Percentiles rank a stretch among this genome's conserved stretches.
Conservation (phyloP, 164 flowering plant genomes). For the Annona cherimola region DNA sequence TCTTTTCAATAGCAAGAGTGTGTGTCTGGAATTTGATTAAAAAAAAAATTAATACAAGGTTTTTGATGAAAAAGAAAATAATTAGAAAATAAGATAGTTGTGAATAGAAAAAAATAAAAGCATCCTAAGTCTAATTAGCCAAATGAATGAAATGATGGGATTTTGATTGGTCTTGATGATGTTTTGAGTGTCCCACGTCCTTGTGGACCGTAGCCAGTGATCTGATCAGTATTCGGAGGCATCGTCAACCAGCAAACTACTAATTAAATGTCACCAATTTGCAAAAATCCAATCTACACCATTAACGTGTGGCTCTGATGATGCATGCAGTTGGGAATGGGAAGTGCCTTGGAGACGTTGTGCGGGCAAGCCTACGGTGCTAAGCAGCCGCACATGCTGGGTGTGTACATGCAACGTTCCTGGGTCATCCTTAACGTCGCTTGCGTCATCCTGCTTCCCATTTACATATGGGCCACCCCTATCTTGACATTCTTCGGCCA, state of each 20-base stretch:
- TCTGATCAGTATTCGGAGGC: not conserved
- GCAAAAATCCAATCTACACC: not conserved
- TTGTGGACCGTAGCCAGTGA: not conserved
- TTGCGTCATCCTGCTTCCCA: conserved; percentile 22
- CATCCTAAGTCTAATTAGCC: too few species aligned
- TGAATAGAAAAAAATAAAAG: too few species aligned
- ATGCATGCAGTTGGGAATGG: conserved; percentile 52
- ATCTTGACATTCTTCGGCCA: conserved; percentile 32
- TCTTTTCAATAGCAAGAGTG: too few species aligned
- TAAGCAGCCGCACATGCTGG: conserved; percentile 34
- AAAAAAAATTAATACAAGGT: too few species aligned
- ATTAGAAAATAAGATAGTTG: too few species aligned
- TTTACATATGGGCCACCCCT: conserved; percentile 29
- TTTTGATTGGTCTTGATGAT: too few species aligned
- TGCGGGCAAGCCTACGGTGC: conserved; percentile 49
- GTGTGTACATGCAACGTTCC: conserved; percentile 46
- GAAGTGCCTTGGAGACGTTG: conserved; percentile 53
- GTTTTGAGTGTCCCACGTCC: not conserved
- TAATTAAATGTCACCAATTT: not conserved
- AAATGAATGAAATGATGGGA: not conserved
- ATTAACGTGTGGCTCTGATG: not conserved
- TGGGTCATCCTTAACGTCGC: conserved; percentile 35
- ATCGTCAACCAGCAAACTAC: not conserved
- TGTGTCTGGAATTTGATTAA: too few species aligned
- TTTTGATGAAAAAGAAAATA: too few species aligned